These are phyloP conservation scores for Leucocoprinus sp. DNA, from an alignment of 768 basidiomycete species.

Conservation along the genomic window DNA sequence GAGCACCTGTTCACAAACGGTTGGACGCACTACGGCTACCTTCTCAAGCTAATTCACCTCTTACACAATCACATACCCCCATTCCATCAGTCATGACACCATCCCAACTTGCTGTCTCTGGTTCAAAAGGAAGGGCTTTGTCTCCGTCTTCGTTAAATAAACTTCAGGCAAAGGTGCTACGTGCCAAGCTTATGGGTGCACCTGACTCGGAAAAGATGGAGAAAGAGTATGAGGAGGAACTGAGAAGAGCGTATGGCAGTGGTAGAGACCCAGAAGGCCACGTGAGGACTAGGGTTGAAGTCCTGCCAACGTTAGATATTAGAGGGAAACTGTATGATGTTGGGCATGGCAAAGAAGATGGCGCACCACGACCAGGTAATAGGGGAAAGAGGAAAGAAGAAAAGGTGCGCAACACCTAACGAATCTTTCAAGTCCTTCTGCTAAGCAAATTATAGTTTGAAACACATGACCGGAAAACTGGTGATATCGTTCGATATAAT, in stretches of 20 bases:
- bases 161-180: constrained; percentile 86
- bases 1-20: constrained; percentile 37
- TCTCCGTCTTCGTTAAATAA: constrained; percentile 82
- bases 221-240: constrained; percentile 74
- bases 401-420: constrained; percentile 36
- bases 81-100: constrained; percentile 91
- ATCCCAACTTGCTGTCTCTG: constrained; percentile 37
- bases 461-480: constrained; percentile 84
- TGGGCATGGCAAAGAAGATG: constrained; percentile 67
- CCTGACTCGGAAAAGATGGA: constrained; percentile 73
- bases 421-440: constrained; percentile 3
- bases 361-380: constrained; percentile 49
- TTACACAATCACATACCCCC: constrained; percentile 65
- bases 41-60: constrained; percentile 51
- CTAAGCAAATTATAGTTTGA: constrained; percentile 48
- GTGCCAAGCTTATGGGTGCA: constrained; percentile 82
- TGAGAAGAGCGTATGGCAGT: constrained; percentile 38
- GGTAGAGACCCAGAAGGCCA: constrained; percentile 31
- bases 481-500: constrained; percentile 82
- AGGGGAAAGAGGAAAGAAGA: constrained; percentile 67
- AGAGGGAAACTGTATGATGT: constrained; percentile 85
- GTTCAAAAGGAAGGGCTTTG: constrained; percentile 36
- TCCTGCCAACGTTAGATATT: constrained; percentile 84
- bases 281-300: constrained; percentile 60
- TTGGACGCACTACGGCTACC: constrained; percentile 56